phyloP scores from a whole-genome alignment of 208 protist genomes.

The Wallacemonas collosoma region DNA sequence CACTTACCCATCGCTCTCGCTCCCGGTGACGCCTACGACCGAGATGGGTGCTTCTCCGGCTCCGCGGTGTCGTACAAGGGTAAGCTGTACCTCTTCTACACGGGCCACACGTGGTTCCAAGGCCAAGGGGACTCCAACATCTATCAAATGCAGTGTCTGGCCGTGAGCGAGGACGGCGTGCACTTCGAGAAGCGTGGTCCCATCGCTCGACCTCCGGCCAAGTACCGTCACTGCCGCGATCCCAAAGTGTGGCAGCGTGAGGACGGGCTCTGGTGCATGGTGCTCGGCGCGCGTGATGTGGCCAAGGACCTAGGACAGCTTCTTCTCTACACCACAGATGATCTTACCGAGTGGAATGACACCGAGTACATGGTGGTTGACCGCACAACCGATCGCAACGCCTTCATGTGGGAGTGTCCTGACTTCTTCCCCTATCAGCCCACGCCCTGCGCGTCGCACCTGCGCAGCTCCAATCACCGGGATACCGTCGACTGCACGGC shows the following conservation, averaged over 20 bases:
- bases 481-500: too few relatives aligned
- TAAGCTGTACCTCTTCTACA: slow-evolving; percentile 57
- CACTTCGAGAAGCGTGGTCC: slow-evolving; percentile 42
- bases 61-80: slow-evolving; percentile 36
- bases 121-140: slow-evolving; percentile 24
- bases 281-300: slow-evolving; percentile 36
- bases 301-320: slow-evolving; percentile 41
- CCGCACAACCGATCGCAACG: slow-evolving; percentile 38
- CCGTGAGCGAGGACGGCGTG: slow-evolving; percentile 43
- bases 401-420: slow-evolving; percentile 64
- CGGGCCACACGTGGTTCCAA: slow-evolving; percentile 40
- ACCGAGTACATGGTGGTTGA: slow-evolving; percentile 32
- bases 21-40: slow-evolving; percentile 38
- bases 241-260: slow-evolving; percentile 41
- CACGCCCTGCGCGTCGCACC: background rate
- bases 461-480: too few relatives aligned
- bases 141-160: slow-evolving; percentile 59
- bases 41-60: slow-evolving; percentile 61
- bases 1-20: slow-evolving; percentile 43
- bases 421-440: slow-evolving; percentile 35
- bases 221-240: slow-evolving; percentile 47
- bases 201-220: slow-evolving; percentile 28
- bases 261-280: slow-evolving; percentile 47
- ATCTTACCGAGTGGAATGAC: slow-evolving; percentile 37
- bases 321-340: slow-evolving; percentile 34